Percentiles rank a stretch among this genome's conserved stretches.
These are phyloP conservation scores for Urochloa ruziziensis DNA, from an alignment of 176 grass and related monocot genomes.

Conservation along the genomic window DNA sequence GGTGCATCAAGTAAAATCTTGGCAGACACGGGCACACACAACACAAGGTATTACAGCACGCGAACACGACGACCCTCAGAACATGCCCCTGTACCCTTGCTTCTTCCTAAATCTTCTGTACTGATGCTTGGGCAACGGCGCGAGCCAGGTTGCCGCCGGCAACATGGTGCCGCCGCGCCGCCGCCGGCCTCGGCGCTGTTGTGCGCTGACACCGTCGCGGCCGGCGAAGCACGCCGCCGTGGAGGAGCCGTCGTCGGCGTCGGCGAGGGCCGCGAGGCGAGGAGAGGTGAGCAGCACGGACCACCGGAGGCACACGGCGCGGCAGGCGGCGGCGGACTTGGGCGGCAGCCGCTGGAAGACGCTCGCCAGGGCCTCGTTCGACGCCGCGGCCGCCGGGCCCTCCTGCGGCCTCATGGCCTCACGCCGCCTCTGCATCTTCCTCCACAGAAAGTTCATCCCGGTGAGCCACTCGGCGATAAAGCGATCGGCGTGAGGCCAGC, in stretches of 20 bases:
- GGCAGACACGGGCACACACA: neutral
- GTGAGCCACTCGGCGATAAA: neutral
- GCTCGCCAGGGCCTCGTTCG: neutral
- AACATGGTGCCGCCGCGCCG: neutral
- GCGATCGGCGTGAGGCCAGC: neutral
- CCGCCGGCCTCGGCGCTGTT: neutral
- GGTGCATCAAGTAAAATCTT: neutral
- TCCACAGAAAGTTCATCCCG: neutral
- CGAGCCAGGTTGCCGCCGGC: neutral
- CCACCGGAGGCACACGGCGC: neutral
- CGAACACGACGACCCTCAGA: neutral
- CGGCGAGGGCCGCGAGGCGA: neutral
- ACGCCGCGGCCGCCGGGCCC: neutral
- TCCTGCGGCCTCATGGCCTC: neutral
- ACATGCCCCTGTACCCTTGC: neutral
- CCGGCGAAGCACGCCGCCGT: neutral
- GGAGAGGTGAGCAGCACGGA: neutral
- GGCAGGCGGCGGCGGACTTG: neutral
- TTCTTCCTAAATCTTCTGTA: neutral
- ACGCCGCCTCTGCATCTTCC: neutral
- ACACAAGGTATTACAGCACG: neutral
- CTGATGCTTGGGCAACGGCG: neutral
- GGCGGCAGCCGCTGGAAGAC: neutral
- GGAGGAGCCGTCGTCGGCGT: neutral
- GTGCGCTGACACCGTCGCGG: neutral